Conservation (phyloP, 116 monocot genomes). For the Zostera marina region DNA sequence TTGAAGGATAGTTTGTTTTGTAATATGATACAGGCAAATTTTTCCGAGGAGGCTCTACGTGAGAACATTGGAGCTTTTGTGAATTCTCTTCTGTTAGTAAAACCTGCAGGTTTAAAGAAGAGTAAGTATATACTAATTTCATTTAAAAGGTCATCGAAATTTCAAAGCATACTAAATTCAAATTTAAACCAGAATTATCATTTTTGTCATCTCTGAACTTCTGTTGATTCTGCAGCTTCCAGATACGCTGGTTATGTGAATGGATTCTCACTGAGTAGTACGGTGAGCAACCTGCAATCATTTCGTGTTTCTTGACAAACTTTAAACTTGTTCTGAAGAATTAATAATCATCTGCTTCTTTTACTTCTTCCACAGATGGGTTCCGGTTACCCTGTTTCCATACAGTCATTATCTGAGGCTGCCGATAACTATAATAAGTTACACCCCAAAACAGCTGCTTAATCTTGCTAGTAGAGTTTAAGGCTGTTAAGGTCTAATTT, state of each 20-base stretch:
- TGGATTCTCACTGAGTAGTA: slow-evolving; percentile 68
- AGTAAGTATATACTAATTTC: slow-evolving; percentile 43
- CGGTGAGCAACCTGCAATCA: slow-evolving; percentile 30
- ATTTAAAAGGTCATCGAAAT: not conserved
- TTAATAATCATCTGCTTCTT: not conserved
- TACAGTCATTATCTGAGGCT: slow-evolving; percentile 65
- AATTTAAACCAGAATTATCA: no score
- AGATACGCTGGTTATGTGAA: slow-evolving; percentile 92
- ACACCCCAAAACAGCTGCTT: slow-evolving; percentile 20
- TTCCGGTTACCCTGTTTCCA: slow-evolving; percentile 68
- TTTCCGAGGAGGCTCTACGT: slow-evolving; percentile 55
- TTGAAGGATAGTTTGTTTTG: not conserved
- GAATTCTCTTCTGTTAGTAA: slow-evolving; percentile 82
- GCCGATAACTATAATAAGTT: slow-evolving; percentile 65
- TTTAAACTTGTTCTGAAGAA: no score
- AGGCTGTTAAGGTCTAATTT: no score
- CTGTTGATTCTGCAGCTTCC: slow-evolving; percentile 48
- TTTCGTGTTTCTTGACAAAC: no score
- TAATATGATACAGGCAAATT: slow-evolving; percentile 45
- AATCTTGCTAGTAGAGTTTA: not conserved
- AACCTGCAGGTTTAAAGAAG: slow-evolving; percentile 88
- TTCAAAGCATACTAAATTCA: no score
- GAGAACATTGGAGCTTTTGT: slow-evolving; percentile 98
- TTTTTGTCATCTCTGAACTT: not conserved
- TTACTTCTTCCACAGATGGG: slow-evolving; percentile 55